Base-by-base conservation (phyloP, 2,329 filamentous ascomycete species). In the Microsporum canis region DNA sequence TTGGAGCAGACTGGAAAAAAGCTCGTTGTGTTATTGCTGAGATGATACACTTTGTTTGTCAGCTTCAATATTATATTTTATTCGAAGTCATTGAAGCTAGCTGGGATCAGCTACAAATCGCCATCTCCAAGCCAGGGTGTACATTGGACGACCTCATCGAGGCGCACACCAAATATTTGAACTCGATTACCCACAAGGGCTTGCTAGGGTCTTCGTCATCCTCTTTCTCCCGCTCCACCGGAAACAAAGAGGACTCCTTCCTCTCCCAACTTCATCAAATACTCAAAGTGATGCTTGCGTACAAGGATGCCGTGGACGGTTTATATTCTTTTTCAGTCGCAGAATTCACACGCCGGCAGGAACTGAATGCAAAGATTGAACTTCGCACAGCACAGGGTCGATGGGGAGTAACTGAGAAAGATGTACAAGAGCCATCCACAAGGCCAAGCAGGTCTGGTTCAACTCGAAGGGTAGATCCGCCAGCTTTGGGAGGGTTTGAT, bases 31-130 rank as follows among this genome's bases (percentile, higher is more conserved):
- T 87, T 17, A 85, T 97, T 41, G 91, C 92, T 10, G 95, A 99
- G 74, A 99, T 99, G 94, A 89, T 97, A 14, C 95, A 99, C 73
- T 97, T 99, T 70, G 87, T 97, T 69, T 90, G 90, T 65, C 94
- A 99, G 75, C 81, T 99, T 12, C 94, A 99, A 74, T 96, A 97
- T 77, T 99, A 99, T 73, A 96, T 99, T 67, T 81, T 99, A 7
- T 99, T 97, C 70, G 94, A 99, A 74, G 94, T 99, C 67, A 97
- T 99, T 67, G 94, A 99, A 73, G 88, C 89, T 39, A 94, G 89
- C 57, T 99, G 94, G 95, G 88, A 89, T 64, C 88, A 92, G 70
- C 82, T 99, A 1, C 89, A 96, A 73, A 82, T 84, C 33, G 87
- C 88, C 36, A 87, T 97, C 64, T 84, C 83, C 60, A 90, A 88